phyloP scores from a whole-genome alignment of 1,284 basidiomycete species.

The Ganoderma lingzhi region DNA sequence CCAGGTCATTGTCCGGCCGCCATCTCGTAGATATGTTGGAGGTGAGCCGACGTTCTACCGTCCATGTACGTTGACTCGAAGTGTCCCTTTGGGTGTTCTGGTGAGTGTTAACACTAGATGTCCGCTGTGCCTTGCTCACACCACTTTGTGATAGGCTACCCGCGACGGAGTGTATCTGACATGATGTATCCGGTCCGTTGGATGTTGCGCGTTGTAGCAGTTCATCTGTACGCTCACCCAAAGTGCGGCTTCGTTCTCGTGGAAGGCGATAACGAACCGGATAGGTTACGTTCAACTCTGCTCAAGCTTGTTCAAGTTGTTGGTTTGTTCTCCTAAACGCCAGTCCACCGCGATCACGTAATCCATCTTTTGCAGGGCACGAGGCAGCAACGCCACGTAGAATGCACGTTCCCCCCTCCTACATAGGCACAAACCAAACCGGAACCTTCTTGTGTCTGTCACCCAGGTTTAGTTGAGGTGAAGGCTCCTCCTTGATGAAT shows the following conservation, averaged over 20 bases:
- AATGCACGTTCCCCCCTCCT: neutral
- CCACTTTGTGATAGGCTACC: neutral
- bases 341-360: neutral
- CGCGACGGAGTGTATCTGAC: neutral
- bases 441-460: neutral
- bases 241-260: neutral
- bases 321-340: too few species aligned
- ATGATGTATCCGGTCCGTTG: neutral
- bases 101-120: neutral
- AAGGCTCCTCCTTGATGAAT: neutral
- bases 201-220: neutral
- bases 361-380: neutral
- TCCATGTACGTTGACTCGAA: neutral
- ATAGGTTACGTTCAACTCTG: neutral
- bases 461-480: neutral
- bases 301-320: neutral
- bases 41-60: neutral
- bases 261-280: neutral
- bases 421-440: slow-evolving; percentile 4
- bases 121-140: neutral
- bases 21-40: neutral
- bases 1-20: neutral
- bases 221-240: neutral
- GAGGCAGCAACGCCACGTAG: slow-evolving; percentile 8
- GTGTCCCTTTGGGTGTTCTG: neutral